Percentiles rank a stretch among this genome's conserved stretches.
Evolutionary conservation across 2,329 filamentous ascomycete species (phyloP).

Genomic region (Ascosphaera pollenicola): DNA sequence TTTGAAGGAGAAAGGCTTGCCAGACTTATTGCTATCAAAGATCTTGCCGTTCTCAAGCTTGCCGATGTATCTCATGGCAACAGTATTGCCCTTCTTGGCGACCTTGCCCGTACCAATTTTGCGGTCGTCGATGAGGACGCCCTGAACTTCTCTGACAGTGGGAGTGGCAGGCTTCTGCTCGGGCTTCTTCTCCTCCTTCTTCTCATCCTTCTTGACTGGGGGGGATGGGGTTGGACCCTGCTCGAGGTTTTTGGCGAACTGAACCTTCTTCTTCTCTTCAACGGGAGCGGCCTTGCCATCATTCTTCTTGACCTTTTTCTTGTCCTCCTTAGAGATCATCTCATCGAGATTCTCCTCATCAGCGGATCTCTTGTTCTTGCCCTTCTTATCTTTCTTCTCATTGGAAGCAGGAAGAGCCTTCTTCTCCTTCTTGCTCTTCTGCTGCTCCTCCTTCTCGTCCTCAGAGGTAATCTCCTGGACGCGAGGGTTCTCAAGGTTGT

Average conservation of each 20-base stretch:
- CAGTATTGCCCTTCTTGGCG: slow-evolving; percentile 74
- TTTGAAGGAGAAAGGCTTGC: slow-evolving; percentile 92
- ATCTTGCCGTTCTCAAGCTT: slow-evolving; percentile 89
- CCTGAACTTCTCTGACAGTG: slow-evolving; percentile 57
- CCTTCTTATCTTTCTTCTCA: slow-evolving; percentile 32
- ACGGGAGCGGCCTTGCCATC: slow-evolving; percentile 58
- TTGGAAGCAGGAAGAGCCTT: slow-evolving; percentile 8
- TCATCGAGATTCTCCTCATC: slow-evolving; percentile 53
- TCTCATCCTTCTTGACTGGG: slow-evolving; percentile 17
- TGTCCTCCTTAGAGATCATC: slow-evolving; percentile 73
- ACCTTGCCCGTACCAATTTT: slow-evolving; percentile 67
- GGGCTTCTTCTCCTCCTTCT: not conserved
- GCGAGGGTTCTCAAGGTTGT: slow-evolving; percentile 56
- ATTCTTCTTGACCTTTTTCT: slow-evolving; percentile 98
- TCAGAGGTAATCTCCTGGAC: slow-evolving; percentile 66
- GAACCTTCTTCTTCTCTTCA: slow-evolving; percentile 78
- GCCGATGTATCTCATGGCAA: slow-evolving; percentile 94
- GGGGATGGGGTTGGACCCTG: slow-evolving; percentile 64
- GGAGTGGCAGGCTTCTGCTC: slow-evolving; percentile 22
- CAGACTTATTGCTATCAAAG: slow-evolving; percentile 97
- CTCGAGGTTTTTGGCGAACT: slow-evolving; percentile 98
- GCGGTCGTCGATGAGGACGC: slow-evolving; percentile 87
- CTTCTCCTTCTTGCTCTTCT: slow-evolving; percentile 53
- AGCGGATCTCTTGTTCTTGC: slow-evolving; percentile 87
- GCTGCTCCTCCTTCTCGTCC: slow-evolving; percentile 45